Evolutionary conservation across 2,329 filamentous ascomycete species (phyloP), one percentile per base, ranked within the genome.

Genomic region (Incumbomyces lentus): DNA sequence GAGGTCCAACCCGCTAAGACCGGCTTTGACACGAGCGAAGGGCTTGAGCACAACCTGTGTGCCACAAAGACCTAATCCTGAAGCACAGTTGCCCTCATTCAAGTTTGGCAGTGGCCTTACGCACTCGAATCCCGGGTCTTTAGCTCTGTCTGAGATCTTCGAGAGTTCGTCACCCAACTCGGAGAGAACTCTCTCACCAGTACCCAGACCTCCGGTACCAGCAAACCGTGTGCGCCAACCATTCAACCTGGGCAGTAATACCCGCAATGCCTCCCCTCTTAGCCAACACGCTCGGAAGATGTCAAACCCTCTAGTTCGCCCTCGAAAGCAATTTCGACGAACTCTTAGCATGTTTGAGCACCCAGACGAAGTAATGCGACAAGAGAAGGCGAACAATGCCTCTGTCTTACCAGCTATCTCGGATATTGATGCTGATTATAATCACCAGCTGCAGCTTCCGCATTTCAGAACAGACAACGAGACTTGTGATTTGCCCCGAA

Each of bases 291-390:
- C 81, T 47, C 81, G 88, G 53, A 86, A 89, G 55, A 75, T 70
- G 59, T 83, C 77, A 40, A 88, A 81, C 63, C 84, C 76, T 47
- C 78, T 84, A 55, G 71, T 80, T 58, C 80, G 87, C 51, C 85
- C 85, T 37, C 79, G 89, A 55, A 94, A 94, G 61, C 86, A 92
- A 63, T 90, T 90, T 60, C 82, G 92, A 50, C 81, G 92, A 55
- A 94, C 90, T 18, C 70, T 95, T 60, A 96, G 92, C 75, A 98
- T 98, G 92, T 98, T 94, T 67, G 90, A 96, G 68, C 81, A 84
- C 62, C 84, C 89, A 2, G 84, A 79, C 55, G 92, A 96, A 61
- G 74, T 95, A 46, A 84, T 94, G 70, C 87, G 86, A 67, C 73
- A 81, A 47, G 87, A 88, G 63, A 71, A 82, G 54, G 76, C 76